A percentile compares a stretch with the other conserved stretches of the same genome.
These are phyloP conservation scores for Sphagnum magellanicum DNA, from an alignment of 228 moss, liverwort and hornwort genomes.

Conservation along the genomic window DNA sequence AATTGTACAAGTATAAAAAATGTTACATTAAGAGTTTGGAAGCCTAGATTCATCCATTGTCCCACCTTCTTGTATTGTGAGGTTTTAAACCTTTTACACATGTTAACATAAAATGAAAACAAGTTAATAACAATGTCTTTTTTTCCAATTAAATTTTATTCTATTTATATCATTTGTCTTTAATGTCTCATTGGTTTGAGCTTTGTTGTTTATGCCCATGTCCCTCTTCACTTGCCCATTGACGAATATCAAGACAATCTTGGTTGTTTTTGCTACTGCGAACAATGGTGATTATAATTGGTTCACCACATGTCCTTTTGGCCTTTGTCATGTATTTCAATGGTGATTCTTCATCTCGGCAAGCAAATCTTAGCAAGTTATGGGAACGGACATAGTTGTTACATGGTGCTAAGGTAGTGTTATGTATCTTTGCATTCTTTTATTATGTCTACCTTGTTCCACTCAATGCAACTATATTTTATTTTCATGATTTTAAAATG, in stretches of 20 bases:
- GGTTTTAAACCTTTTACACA: no score
- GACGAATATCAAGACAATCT: constrained; percentile 15
- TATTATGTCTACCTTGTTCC: constrained; percentile 71
- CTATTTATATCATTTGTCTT: no score
- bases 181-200: constrained; percentile 71
- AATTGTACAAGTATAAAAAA: no score
- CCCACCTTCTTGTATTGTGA: no score
- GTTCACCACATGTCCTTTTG: constrained; percentile 51
- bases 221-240: constrained; percentile 64
- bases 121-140: no score
- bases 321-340: constrained; percentile 22
- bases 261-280: constrained; percentile 14
- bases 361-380: constrained; percentile 32
- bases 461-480: constrained; percentile 57
- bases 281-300: constrained; percentile 27
- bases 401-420: constrained; percentile 70
- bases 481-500: constrained; percentile 24
- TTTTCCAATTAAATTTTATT: no score
- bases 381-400: constrained; percentile 71
- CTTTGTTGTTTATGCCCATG: constrained; percentile 73
- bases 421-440: constrained; percentile 53
- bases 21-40: no score
- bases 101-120: no score
- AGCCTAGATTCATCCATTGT: no score
- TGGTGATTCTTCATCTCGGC: constrained; percentile 35